Base-by-base conservation (phyloP, 495 filamentous ascomycete genomes). In the Geopyxis carbonaria region DNA sequence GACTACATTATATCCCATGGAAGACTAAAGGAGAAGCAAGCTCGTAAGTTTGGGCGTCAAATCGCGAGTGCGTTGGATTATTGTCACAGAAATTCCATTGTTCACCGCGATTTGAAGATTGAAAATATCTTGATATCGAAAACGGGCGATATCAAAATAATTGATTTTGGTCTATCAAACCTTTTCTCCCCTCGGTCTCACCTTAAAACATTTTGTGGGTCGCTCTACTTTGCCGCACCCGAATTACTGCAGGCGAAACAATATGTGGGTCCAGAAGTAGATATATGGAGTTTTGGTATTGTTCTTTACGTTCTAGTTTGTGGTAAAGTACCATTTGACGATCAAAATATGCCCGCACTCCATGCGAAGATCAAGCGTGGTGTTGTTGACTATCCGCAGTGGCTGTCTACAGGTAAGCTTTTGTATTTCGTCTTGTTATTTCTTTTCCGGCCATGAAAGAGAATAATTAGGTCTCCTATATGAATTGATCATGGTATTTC, bases 1-100 rank as follows among this genome's bases (percentile, higher is more conserved):
- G 89, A 99, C 63, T 99, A 99, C 59, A 99, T 99, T 59, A 99
- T 99, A 53, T 93, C 84, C 9, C 89, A 99, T 56, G 91, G 89
- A 34, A 77, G 87, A 43, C 61, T 99, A 50, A 95, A 95, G 65
- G 89, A 99, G 63, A 99, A 99, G 57, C 87, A 93, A 59, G 89
- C 89, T 2, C 76, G 89, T 44, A 99, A 95, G 54, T 99, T 99
- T 55, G 87, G 81, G 16, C 77, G 89, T 19, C 89, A 99, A 61
- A 94, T 99, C 45, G 83, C 89, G 13, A 94, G 89, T 55, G 86
- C 89, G n/a, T 66, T 99, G 44, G 89, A 99, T 58, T 99, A 95
- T 64, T 95, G 86, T 58, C 89, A 99, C 57, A 76, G 89, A 44
- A 95, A 99, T 62, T 94, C 86, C 59, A 99, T 99, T 51, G 89